These are phyloP conservation scores for Magnaporthiopsis rhizophila DNA, from an alignment of 2,329 filamentous ascomycete genomes.

Conservation along the genomic window DNA sequence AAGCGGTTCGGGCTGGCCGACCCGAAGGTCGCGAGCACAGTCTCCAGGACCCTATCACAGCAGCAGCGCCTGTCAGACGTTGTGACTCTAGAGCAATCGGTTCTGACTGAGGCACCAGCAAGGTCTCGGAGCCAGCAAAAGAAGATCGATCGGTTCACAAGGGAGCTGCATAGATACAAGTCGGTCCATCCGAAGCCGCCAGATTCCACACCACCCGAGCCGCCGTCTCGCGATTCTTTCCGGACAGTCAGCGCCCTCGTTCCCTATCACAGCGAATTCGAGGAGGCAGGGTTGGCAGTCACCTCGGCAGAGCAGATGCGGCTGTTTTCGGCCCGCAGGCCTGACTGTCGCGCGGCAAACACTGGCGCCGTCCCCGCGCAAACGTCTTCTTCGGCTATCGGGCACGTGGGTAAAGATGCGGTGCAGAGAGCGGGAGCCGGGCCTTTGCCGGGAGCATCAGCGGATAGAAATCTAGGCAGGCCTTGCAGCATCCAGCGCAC, in stretches of 20 bases:
- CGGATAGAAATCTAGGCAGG: neutral
- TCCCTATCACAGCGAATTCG: constrained; percentile 46
- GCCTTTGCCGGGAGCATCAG: neutral
- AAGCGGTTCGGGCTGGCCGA: constrained; percentile 27
- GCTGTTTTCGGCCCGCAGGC: neutral
- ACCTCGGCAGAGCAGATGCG: constrained; percentile 40
- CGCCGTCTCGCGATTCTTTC: constrained; percentile 33
- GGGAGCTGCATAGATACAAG: constrained; percentile 33
- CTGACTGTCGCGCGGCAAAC: neutral
- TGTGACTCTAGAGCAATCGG: constrained; percentile 14
- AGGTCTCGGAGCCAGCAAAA: constrained; percentile 35
- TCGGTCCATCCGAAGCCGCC: constrained; percentile 28
- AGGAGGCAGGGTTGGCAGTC: constrained; percentile 45
- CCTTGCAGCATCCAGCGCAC: neutral
- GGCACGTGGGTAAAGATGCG: neutral
- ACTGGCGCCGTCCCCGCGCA: neutral
- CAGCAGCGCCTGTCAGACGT: constrained; percentile 33
- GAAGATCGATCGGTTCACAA: constrained; percentile 32
- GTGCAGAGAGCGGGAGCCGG: too few species aligned
- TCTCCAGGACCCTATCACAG: constrained; percentile 36
- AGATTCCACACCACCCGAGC: constrained; percentile 30
- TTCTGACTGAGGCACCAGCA: constrained; percentile 20
- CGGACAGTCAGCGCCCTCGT: constrained; percentile 45
- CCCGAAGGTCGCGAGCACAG: constrained; percentile 33
- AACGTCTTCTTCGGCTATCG: neutral